Conservation (phyloP, 306 rosid genomes). For the Castanea crenata region DNA sequence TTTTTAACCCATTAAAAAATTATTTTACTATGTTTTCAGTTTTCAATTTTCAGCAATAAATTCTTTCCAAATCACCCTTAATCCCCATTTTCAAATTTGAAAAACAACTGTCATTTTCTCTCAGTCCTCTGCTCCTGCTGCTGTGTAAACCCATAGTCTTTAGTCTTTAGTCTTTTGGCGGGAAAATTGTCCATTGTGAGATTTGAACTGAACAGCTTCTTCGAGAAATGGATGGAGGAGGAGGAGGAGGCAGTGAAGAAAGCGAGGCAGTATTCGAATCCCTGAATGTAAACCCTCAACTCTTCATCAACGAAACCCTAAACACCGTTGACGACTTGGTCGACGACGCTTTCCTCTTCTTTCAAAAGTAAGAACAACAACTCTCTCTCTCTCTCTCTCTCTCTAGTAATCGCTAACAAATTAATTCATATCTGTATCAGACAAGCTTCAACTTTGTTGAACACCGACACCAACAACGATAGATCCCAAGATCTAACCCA, state of each 20-base stretch:
- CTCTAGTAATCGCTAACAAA: neutral
- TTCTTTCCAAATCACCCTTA: no score
- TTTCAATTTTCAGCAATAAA: no score
- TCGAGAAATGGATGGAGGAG: neutral
- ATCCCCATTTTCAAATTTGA: no score
- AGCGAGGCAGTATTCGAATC: constrained; percentile 64
- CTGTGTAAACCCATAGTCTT: no score
- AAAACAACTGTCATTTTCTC: no score
- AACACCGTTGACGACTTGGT: constrained; percentile 60
- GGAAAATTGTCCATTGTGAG: no score
- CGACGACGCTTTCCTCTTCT: constrained; percentile 61
- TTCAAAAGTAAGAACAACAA: constrained; percentile 38
- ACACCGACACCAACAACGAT: constrained; percentile 38
- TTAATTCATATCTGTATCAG: constrained; percentile 27
- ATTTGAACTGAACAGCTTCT: neutral
- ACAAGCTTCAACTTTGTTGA: constrained; percentile 53
- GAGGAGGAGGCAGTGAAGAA: constrained; percentile 57
- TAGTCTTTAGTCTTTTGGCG: neutral
- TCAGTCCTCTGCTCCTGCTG: no score
- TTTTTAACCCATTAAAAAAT: no score
- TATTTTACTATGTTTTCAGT: no score
- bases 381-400: neutral
- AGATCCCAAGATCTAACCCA: constrained; percentile 54
- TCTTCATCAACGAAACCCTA: constrained; percentile 69
- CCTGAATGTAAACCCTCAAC: constrained; percentile 66